Conservation (phyloP, 176 grass and related monocot species). For the Bonia amplexicaulis region DNA sequence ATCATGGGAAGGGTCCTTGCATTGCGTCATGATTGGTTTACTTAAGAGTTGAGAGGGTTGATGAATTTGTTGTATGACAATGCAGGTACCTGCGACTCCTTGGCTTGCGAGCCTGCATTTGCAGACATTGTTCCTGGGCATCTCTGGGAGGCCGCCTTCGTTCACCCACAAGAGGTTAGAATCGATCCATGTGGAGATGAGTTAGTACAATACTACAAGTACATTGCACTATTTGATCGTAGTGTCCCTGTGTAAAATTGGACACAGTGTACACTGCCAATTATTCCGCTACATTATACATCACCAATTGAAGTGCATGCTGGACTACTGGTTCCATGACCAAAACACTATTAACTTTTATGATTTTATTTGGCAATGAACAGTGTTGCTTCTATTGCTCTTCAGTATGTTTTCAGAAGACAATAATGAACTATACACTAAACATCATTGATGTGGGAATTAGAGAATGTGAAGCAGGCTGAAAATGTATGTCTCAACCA, state of each 20-base stretch:
- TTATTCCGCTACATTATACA: neutral
- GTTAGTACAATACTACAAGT: neutral
- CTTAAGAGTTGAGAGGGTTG: neutral
- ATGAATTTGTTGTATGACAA: neutral
- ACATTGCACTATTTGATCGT: neutral
- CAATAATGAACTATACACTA: neutral
- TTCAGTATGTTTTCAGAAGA: neutral
- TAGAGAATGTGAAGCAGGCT: neutral
- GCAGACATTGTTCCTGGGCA: conserved; percentile 83
- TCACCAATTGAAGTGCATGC: neutral
- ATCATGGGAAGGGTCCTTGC: neutral
- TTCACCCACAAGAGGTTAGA: conserved; percentile 76
- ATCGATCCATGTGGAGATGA: neutral
- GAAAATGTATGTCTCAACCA: neutral
- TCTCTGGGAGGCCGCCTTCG: conserved; percentile 60
- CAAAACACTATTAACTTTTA: too few relatives aligned
- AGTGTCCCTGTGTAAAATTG: neutral
- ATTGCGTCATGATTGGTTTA: neutral
- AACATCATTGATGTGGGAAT: neutral
- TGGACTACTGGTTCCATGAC: too few relatives aligned
- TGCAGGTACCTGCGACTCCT: conserved; percentile 77
- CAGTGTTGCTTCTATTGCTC: neutral
- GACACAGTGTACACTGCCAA: neutral
- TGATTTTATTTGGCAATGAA: neutral
- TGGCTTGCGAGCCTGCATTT: conserved; percentile 94